Evolutionary conservation across 169 alveolate species (phyloP), one percentile per base, ranked within the genome.

Genomic region (Eimeria acervulina): DNA sequence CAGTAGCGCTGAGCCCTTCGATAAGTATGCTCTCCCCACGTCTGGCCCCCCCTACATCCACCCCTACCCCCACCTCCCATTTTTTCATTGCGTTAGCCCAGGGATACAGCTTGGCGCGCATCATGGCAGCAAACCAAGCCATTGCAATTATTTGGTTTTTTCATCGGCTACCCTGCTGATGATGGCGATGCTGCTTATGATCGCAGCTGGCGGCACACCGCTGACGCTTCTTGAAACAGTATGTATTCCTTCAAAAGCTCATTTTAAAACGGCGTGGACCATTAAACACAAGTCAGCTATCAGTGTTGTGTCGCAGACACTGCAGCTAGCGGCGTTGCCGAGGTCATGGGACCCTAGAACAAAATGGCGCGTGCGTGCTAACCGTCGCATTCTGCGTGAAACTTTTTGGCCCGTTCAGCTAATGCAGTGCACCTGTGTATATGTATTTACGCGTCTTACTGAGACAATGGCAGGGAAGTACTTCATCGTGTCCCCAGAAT

Each of bases 381-480:
- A 52, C 42, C 74, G 13, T 38, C 76, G n/a, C 91, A 83, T 12
- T 83, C 91, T 51, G 91, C 91, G n/a, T 83, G 91, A 13, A 83
- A 52, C 91, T 83, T 1, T 40, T 51, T 10, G 52, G 23, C 47
- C 33, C 91, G 17, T 83, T 21, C 72, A 83, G 3, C n/a, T 28
- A 52, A 3, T 33, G 52, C 51, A 51, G n/a, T 28, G 36, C 89
- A 28, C 8, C 44, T 44, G 59, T 40, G 1, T 17, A 23, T n/a
- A 26, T 5, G 68, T 38, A 83, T 52, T 31, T 31, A 28, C 23
- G 4, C 91, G 21, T 47, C 93, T 87, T 87, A 87, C 93, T n/a
- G 93, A 87, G 19, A 87, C 61, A n/a, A 87, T 59, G 0, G 93
- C 93, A 26, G 93, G 83, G 47, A 87, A 87, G 47, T 59, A 55